Evolutionary conservation across 768 basidiomycete species (phyloP).

Genomic region (Macrocybe gigantea): DNA sequence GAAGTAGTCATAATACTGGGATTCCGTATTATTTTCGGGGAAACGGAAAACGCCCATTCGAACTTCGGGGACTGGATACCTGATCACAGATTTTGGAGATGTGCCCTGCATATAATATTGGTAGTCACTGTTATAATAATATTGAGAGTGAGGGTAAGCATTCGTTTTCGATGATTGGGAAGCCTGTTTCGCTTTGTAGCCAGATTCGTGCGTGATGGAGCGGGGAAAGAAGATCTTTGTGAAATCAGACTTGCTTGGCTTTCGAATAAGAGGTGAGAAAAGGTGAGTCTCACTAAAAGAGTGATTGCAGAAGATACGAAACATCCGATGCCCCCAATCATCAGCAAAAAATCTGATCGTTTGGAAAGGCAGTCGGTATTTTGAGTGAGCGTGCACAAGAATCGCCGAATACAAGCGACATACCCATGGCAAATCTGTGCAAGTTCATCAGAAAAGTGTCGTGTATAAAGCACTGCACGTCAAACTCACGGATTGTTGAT

Average conservation of each 20-base stretch:
- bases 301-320: conserved; percentile 80
- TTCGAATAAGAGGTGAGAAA: background rate
- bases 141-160: conserved; percentile 17
- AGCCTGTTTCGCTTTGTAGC: conserved; percentile 44
- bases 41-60: conserved; percentile 18
- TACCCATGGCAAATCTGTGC: conserved; percentile 57
- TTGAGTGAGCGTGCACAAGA: background rate
- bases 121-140: conserved; percentile 16
- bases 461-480: background rate
- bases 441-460: conserved; percentile 11
- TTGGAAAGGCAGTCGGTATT: conserved; percentile 1
- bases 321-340: conserved; percentile 69
- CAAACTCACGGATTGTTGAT: conserved; percentile 49
- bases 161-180: conserved; percentile 22
- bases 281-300: conserved; percentile 50
- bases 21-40: conserved; percentile 11
- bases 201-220: conserved; percentile 58
- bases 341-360: conserved; percentile 59
- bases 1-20: background rate
- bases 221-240: conserved; percentile 74
- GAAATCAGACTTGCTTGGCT: background rate
- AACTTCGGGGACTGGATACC: conserved; percentile 6
- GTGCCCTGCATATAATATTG: background rate
- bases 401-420: conserved; percentile 7
- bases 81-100: conserved; percentile 2